Evolutionary conservation across 495 filamentous ascomycete genomes (phyloP).

Genomic region (Aspergillus olivimuriae): DNA sequence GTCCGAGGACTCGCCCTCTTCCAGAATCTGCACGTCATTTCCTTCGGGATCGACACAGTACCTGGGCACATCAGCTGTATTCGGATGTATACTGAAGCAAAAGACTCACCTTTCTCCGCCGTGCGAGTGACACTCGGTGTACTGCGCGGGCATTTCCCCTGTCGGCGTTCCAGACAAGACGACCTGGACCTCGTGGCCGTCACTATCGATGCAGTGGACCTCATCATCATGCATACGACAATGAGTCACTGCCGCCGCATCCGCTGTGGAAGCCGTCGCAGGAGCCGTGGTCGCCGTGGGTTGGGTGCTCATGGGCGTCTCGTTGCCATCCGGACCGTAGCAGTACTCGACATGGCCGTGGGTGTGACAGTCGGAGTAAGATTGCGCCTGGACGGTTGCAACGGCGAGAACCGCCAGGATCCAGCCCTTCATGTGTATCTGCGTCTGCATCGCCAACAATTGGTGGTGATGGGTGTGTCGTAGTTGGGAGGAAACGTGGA

Average conservation of each 20-base stretch:
- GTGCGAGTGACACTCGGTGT: slow-evolving; percentile 48
- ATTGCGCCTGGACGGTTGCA: slow-evolving; percentile 2
- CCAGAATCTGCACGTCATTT: slow-evolving; percentile 37
- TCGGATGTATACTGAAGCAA: too few species aligned
- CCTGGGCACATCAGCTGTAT: too few species aligned
- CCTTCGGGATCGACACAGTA: slow-evolving; percentile 44
- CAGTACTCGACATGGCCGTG: slow-evolving; percentile 19
- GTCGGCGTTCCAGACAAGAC: slow-evolving; percentile 35
- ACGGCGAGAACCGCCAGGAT: neutral
- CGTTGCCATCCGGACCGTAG: slow-evolving; percentile 17
- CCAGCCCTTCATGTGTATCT: neutral
- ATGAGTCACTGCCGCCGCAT: slow-evolving; percentile 28
- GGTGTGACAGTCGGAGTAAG: slow-evolving; percentile 8
- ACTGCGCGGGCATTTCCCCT: slow-evolving; percentile 36
- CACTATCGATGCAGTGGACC: slow-evolving; percentile 35
- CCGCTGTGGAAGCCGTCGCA: slow-evolving; percentile 12
- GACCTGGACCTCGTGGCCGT: slow-evolving; percentile 35
- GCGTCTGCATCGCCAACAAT: neutral
- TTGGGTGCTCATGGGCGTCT: slow-evolving; percentile 19
- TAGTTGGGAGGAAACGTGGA: neutral
- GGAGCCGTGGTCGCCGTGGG: slow-evolving; percentile 2
- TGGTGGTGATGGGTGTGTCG: neutral
- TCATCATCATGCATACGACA: slow-evolving; percentile 34
- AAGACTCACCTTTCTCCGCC: slow-evolving; percentile 40
- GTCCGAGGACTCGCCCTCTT: slow-evolving; percentile 20